Evolutionary conservation across 2,329 filamentous ascomycete species (phyloP), one percentile per base, ranked within the genome.

Genomic region (Gremmenia infestans): DNA sequence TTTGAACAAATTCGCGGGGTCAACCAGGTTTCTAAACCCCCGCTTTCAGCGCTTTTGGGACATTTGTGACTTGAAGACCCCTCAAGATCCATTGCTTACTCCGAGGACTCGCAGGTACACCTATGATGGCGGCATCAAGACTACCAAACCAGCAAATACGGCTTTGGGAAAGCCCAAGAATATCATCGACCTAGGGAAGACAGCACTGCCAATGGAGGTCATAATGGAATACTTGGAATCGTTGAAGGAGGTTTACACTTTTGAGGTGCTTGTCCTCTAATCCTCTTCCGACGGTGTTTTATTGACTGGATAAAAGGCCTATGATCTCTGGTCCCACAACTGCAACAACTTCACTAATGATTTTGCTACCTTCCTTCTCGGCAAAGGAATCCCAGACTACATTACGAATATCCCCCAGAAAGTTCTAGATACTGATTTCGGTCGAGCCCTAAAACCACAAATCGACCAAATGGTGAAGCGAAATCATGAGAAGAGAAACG

Each of bases 311-410:
- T 55, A 19, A 37, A 8, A 91, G 82, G 88, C 89, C 0, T 97
- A 97, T 68, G 91, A 97, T 68, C 76, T 97, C 5, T 96, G 82
- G 71, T 89, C 75, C 65, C 91, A 97, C 72, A 99, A 99, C 70
- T 97, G 93, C 76, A 99, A 97, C 75, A 97, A 97, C 72, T 99
- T 97, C 72, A 90, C 89, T 3, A 93, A 97, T 68, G 91, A 96
- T 59, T 86, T 97, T 63, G 78, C 90, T 60, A 94, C 89, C 72
- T 97, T 97, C 61, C 77, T 97, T 0, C 77, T 97, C 1, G 93
- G 94, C 22, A 88, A 86, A 64, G 89, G 90, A 2, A 97, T 97
- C 57, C 94, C 94, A 0, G 81, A 86, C 1, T 86, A 96, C 65
- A 97, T 99, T 62, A 81, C 83, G 32, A 90, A 87, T 63, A 85